phyloP scores from a whole-genome alignment of 164 flowering plant genomes.

The Buxus sempervirens region DNA sequence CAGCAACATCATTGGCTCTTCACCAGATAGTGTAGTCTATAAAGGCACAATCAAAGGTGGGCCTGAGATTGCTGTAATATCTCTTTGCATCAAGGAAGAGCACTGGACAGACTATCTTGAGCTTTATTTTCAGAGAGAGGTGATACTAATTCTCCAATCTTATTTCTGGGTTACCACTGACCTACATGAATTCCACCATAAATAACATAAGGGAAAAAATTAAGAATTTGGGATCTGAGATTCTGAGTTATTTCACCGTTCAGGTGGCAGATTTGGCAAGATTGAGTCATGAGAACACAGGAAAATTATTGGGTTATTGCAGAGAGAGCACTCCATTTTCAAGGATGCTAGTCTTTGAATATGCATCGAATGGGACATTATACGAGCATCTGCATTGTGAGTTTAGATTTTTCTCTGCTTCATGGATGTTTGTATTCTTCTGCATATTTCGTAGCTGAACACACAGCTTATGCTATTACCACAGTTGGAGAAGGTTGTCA shows the following conservation, averaged over 20 bases:
- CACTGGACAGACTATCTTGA: conserved; percentile 84
- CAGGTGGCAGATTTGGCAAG: conserved; percentile 96
- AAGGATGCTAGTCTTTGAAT: conserved; percentile 92
- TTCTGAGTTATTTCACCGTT: conserved; percentile 12
- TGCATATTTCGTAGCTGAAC: conserved; percentile 4
- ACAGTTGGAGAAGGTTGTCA: conserved; percentile 88
- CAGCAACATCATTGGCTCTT: conserved; percentile 94
- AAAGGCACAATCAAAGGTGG: conserved; percentile 87
- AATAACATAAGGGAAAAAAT: neutral
- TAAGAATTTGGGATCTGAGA: neutral
- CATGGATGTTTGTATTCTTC: neutral
- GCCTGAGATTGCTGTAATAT: conserved; percentile 90
- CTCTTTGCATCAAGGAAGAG: conserved; percentile 84
- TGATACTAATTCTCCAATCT: conserved; percentile 19
- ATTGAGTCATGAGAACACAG: conserved; percentile 71
- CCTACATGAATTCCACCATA: neutral
- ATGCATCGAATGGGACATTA: conserved; percentile 93
- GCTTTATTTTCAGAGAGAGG: conserved; percentile 88
- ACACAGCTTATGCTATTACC: conserved; percentile 8
- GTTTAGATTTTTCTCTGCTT: conserved; percentile 15
- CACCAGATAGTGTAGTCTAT: conserved; percentile 83
- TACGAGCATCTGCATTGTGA: conserved; percentile 93
- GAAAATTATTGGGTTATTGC: conserved; percentile 82
- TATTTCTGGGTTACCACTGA: neutral
- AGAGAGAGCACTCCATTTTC: conserved; percentile 74